Evolutionary conservation across 2,329 filamentous ascomycete genomes (phyloP).

Genomic region (Aurifilum marmelostoma): DNA sequence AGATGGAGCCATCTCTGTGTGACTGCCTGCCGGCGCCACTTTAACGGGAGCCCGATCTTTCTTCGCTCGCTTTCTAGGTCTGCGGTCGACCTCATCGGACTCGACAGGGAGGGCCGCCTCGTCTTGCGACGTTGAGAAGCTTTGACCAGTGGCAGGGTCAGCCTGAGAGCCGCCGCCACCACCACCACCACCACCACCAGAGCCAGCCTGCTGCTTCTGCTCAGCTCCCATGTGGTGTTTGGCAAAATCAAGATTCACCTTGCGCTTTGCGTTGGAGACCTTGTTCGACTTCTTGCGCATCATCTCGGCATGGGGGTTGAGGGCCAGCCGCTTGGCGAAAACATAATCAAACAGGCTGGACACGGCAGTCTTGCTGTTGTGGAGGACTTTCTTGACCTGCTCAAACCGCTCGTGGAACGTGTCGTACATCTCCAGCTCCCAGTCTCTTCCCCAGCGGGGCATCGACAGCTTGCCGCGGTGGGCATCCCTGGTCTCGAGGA

Average conservation of each 20-base stretch:
- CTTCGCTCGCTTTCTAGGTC: neutral
- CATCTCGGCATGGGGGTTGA: neutral
- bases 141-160: neutral
- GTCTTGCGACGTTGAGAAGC: neutral
- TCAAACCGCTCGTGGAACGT: neutral
- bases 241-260: neutral
- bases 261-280: slow-evolving; percentile 5
- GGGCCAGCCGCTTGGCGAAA: slow-evolving; percentile 8
- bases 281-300: slow-evolving; percentile 10
- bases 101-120: neutral
- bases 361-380: neutral
- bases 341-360: slow-evolving; percentile 12
- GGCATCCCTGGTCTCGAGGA: slow-evolving; percentile 8
- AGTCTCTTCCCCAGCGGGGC: slow-evolving; percentile 9
- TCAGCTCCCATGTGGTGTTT: neutral
- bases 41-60: neutral
- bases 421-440: neutral
- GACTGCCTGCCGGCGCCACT: neutral
- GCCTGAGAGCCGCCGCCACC: neutral
- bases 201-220: neutral
- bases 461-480: slow-evolving; percentile 8
- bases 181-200: neutral
- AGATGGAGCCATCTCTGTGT: too few relatives aligned
- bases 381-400: neutral
- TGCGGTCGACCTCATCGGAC: neutral